Base-by-base conservation (phyloP, 169 alveolate genomes). In the Cryptosporidium tyzzeri region DNA sequence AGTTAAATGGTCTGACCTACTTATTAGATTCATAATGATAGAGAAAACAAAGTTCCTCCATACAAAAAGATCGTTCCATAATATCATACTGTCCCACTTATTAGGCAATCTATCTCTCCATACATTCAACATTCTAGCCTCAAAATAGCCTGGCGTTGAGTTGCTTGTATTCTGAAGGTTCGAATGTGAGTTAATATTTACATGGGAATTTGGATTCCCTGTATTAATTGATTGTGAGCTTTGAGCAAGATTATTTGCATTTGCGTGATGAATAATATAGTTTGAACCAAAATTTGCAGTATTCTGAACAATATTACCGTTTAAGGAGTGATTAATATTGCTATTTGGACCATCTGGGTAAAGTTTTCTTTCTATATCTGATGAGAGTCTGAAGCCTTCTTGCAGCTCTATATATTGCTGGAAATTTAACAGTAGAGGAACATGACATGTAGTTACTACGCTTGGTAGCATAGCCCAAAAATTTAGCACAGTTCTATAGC, bases 31-130 rank as follows among this genome's bases (percentile, higher is more conserved):
- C 70, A 51, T 86, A 48, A 92, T 75, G 14, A 85, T 87, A 14
- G 93, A 86, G 84, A 71, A 93, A 51, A 92, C 71, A 48, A 92
- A 87, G 18, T 91, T 92, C 55, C 95, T 86, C 93, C 94, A 93
- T 1, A 93, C 80, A 51, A 93, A 69, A 71, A 93, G 71, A 21
- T 70, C 92, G 51, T 92, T 71, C 95, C 95, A 93, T 48, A 86
- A 80, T 26, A 74, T 61, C 69, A 94, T 93, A 33, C 91, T 85
- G 33, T 93, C 95, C 67, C 92, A 45, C 9, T 74, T 70, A 44
- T 71, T 84, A 9, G 95, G 95, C 44, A 93, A 50, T 21, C 95
- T 68, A 55, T 85, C 86, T 18, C 95, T 86, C 95, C 95, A 93
- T 65, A 92, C 92, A 50, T 70, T 71, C 35, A 93, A 55, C 69